Base-by-base conservation (phyloP, 1,139 yeast genomes). In the Pichia inconspicua region DNA sequence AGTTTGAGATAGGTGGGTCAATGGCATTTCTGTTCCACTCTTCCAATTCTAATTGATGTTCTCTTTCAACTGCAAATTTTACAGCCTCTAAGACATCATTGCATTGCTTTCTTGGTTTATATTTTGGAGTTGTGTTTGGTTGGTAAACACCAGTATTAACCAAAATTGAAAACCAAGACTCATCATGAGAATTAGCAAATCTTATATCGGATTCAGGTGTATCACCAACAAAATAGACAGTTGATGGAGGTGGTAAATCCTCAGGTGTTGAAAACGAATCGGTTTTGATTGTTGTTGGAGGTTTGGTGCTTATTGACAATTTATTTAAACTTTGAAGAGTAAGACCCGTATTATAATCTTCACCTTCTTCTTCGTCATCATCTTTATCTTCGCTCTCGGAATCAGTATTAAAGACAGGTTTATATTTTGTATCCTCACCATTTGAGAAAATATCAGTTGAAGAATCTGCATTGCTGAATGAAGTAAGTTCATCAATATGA, bases 121-220 rank as follows among this genome's bases (percentile, higher is more conserved):
- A 84, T 61, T 82, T 83, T 30, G 94, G 94, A 28, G 67, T 77
- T 10, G 92, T 82, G 25, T 92, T 90, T 39, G 75, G 88, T 67
- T 84, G 82, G 66, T 84, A 85, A 48, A 86, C 95, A 61, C 95
- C 95, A 35, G 95, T 86, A 66, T 85, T 82, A 40, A 86, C 95
- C 62, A 86, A 73, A 52, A 85, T 85, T 22, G 94, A 84, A 65
- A 75, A 80, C 95, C 95, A 86, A 40, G 87, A 79, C 52, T 76
- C 77, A 63, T 86, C 95, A 65, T 84, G 92, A 25, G 89, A 80
- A 68, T 86, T 86, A 47, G 95, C 95, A 67, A 86, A 86, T 62
- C 94, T 73, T 55, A 86, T 85, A 66, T 86, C 95, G 5, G 90
- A 82, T 66, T 85, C 95, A 15, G 95, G 95, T n/a, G 95, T 86